Conservation (phyloP, 1,284 basidiomycete species). For the Trichosporon ovoides region DNA sequence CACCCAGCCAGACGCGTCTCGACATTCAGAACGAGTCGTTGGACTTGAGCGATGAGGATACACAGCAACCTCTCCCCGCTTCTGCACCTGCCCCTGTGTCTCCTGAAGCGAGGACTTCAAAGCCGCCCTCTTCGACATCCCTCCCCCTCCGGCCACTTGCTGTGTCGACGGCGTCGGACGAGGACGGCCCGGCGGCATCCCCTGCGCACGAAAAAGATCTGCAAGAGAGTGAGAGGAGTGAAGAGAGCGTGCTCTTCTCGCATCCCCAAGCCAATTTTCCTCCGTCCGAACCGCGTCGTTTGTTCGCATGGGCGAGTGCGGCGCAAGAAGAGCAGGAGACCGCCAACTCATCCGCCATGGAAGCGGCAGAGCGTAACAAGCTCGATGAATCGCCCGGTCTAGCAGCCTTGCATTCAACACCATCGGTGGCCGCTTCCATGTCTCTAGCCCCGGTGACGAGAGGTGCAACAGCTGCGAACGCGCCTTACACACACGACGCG, state of each 20-base stretch:
- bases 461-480: background rate
- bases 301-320: background rate
- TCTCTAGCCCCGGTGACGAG: background rate
- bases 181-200: background rate
- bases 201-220: background rate
- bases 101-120: background rate
- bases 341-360: background rate
- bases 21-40: background rate
- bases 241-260: background rate
- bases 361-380: background rate
- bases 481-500: background rate
- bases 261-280: background rate
- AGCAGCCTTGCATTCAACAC: background rate
- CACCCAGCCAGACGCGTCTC: background rate
- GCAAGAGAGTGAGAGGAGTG: background rate
- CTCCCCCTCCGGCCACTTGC: background rate
- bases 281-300: background rate
- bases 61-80: background rate
- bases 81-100: background rate
- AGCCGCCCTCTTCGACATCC: background rate
- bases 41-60: background rate
- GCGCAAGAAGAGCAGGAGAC: background rate
- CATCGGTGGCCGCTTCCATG: background rate
- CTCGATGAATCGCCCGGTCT: background rate
- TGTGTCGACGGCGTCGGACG: background rate